phyloP scores from a whole-genome alignment of 2,329 filamentous ascomycete genomes.

The Aspergillus sp. region DNA sequence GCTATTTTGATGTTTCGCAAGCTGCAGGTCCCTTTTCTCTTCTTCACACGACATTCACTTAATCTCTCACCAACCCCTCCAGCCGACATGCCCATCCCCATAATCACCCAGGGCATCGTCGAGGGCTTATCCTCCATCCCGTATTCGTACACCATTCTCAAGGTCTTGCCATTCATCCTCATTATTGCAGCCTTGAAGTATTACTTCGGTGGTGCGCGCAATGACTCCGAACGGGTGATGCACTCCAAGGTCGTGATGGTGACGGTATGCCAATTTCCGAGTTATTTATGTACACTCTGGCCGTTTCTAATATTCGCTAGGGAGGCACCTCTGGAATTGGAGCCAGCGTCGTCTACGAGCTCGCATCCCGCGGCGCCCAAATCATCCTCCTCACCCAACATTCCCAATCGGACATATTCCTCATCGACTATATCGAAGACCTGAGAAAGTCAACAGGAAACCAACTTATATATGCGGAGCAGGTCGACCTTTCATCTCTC shows the following conservation, averaged over 20 bases:
- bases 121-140: conserved; percentile 58
- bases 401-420: conserved; percentile 77
- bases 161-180: conserved; percentile 52
- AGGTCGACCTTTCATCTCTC: conserved; percentile 85
- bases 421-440: conserved; percentile 90
- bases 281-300: neutral
- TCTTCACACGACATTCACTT: neutral
- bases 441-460: conserved; percentile 75
- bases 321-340: conserved; percentile 93
- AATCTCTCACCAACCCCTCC: neutral
- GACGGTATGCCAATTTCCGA: conserved; percentile 59
- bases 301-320: conserved; percentile 38
- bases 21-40: neutral
- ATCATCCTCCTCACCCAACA: conserved; percentile 85
- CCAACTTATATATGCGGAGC: conserved; percentile 89
- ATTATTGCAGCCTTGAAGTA: conserved; percentile 64
- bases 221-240: conserved; percentile 76
- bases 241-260: conserved; percentile 93
- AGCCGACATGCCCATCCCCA: conserved; percentile 59
- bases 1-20: conserved; percentile 12
- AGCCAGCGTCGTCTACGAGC: conserved; percentile 68
- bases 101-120: conserved; percentile 54
- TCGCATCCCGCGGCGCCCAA: conserved; percentile 83
- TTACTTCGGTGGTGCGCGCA: conserved; percentile 74
- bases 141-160: conserved; percentile 53